These are phyloP conservation scores for Aspergillus candidus DNA, from an alignment of 2,329 filamentous ascomycete species.

Conservation along the genomic window DNA sequence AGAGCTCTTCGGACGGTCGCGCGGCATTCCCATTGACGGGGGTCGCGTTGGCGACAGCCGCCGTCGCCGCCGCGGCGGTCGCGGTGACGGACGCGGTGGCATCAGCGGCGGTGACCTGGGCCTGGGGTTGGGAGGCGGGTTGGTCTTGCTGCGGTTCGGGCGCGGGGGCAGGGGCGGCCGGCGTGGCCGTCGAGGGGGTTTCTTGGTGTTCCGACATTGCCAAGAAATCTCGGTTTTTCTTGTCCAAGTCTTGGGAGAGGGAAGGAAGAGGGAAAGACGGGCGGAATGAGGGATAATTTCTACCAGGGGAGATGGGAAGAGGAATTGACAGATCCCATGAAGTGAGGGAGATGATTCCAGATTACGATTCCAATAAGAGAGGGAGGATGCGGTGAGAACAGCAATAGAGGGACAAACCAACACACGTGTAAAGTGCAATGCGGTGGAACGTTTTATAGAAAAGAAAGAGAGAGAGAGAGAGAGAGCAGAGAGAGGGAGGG, in stretches of 20 bases:
- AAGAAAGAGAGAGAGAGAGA: conserved; percentile 7
- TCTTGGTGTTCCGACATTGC: conserved; percentile 38
- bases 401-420: background rate
- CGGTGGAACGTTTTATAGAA: background rate
- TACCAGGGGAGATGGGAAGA: background rate
- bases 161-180: conserved; percentile 21
- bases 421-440: conserved; percentile 1
- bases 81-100: conserved; percentile 28
- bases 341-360: conserved; percentile 4
- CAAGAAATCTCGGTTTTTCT: conserved; percentile 30
- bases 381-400: conserved; percentile 8
- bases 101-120: conserved; percentile 20
- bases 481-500: conserved; percentile 4
- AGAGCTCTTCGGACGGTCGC: conserved; percentile 33
- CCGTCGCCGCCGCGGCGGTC: conserved; percentile 33
- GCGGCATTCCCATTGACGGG: conserved; percentile 25
- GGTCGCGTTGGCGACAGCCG: conserved; percentile 25
- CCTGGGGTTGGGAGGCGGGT: conserved; percentile 14
- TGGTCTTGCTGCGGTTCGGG: conserved; percentile 19
- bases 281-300: background rate
- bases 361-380: background rate
- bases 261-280: conserved; percentile 19
- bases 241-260: conserved; percentile 26
- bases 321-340: background rate
- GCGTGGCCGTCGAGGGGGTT: conserved; percentile 22